phyloP scores from a whole-genome alignment of 108 stramenopile genomes.

The Pseudonitzschia multiseries region DNA sequence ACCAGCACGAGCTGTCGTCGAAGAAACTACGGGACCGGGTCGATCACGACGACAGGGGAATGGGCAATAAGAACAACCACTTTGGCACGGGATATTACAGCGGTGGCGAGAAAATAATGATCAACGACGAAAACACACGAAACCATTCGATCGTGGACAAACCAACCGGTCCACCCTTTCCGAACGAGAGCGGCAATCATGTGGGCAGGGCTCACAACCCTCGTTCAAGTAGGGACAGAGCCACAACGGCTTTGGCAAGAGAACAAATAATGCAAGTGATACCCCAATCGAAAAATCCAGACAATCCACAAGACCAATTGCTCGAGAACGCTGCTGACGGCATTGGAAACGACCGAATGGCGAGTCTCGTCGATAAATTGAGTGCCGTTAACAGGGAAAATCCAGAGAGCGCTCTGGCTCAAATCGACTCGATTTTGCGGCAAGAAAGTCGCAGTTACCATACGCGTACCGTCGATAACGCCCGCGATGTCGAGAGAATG shows the following conservation, averaged over 20 bases:
- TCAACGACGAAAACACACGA: background rate
- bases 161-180: background rate
- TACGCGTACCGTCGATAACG: background rate
- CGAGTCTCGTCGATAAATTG: constrained; percentile 54
- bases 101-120: background rate
- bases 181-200: background rate
- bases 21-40: background rate
- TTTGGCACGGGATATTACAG: background rate
- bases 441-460: constrained; percentile 40
- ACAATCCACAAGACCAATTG: background rate
- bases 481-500: background rate
- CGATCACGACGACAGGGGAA: background rate
- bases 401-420: constrained; percentile 70
- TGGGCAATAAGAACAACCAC: background rate
- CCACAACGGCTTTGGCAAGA: background rate
- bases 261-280: background rate
- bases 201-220: too few species aligned
- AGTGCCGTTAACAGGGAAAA: constrained; percentile 65
- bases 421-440: constrained; percentile 76
- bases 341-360: constrained; percentile 5
- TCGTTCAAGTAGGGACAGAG: background rate
- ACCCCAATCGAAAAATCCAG: background rate
- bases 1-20: background rate
- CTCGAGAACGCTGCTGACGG: background rate
- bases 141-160: background rate